A percentile compares a stretch with the other conserved stretches of the same genome.
Conservation (phyloP, 768 basidiomycete genomes). For the Kwoniella heveanensis region DNA sequence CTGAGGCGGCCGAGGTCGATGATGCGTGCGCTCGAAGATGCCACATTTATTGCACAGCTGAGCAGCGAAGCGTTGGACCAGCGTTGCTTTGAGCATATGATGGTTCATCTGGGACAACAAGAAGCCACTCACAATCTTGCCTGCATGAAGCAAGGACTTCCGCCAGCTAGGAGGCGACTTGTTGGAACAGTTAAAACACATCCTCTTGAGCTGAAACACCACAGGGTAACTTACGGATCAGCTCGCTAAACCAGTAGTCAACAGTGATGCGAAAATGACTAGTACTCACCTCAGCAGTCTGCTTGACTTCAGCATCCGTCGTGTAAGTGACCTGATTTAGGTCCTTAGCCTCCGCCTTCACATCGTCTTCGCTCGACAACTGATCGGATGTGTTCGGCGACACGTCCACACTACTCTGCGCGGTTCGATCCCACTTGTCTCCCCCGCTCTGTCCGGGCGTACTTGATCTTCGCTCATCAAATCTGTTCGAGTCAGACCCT, state of each 20-base stretch:
- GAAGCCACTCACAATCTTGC: constrained; percentile 27
- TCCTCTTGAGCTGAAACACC: constrained; percentile 17
- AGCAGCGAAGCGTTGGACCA: not conserved
- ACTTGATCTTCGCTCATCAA: constrained; percentile 16
- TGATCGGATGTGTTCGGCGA: constrained; percentile 7
- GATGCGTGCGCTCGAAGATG: constrained; percentile 27
- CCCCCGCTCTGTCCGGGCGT: constrained; percentile 14
- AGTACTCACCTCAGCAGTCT: constrained; percentile 21
- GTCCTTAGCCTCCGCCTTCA: not conserved
- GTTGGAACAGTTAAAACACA: constrained; percentile 20
- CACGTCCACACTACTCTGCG: not conserved
- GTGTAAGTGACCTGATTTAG: constrained; percentile 5
- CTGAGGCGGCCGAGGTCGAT: constrained; percentile 24
- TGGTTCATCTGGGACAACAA: too few relatives aligned
- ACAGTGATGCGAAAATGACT: not conserved
- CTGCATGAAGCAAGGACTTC: constrained; percentile 16
- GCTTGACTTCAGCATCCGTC: constrained; percentile 26
- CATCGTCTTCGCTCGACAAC: constrained; percentile 6
- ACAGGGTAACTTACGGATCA: too few relatives aligned
- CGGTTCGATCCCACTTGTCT: constrained; percentile 14
- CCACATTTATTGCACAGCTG: constrained; percentile 32
- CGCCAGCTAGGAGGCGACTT: constrained; percentile 28
- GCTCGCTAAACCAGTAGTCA: not conserved
- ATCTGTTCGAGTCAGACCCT: constrained; percentile 4
- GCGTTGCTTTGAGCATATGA: not conserved